phyloP scores from a whole-genome alignment of 1,284 basidiomycete genomes.

The Prillingera fragicola region DNA sequence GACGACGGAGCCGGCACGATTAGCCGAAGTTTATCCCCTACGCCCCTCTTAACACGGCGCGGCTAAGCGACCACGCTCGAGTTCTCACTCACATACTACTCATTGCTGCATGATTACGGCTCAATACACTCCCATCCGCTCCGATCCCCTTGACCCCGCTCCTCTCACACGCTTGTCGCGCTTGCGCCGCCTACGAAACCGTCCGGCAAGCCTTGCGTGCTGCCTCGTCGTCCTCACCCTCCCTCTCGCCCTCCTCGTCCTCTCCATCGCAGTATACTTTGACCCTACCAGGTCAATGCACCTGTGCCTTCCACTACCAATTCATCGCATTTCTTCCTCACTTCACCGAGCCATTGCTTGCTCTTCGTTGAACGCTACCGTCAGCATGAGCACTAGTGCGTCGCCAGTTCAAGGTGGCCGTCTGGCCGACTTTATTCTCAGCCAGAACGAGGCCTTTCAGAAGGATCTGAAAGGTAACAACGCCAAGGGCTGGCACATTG shows the following conservation, averaged over 20 bases:
- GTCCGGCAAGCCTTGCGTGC: background rate
- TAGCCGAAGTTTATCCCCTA: too few relatives aligned
- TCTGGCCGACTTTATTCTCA: slow-evolving; percentile 46
- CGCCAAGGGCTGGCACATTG: slow-evolving; percentile 65
- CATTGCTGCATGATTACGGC: background rate
- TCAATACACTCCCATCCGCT: background rate
- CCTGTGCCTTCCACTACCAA: slow-evolving; percentile 34
- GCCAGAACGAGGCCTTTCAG: slow-evolving; percentile 53
- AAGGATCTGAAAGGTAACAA: slow-evolving; percentile 49
- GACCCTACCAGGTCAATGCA: slow-evolving; percentile 28
- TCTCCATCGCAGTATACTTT: slow-evolving; percentile 2
- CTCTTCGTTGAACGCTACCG: slow-evolving; percentile 3
- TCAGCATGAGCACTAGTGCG: background rate
- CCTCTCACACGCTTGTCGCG: background rate
- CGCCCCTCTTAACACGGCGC: too few relatives aligned
- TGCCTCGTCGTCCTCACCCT: slow-evolving; percentile 1
- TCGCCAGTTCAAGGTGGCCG: slow-evolving; percentile 4
- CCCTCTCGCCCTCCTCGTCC: slow-evolving; percentile 1
- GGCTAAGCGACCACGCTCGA: too few relatives aligned
- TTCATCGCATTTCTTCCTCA: slow-evolving; percentile 22
- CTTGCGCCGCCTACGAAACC: background rate
- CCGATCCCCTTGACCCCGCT: background rate
- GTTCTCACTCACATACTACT: too few relatives aligned
- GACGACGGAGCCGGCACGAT: too few relatives aligned
- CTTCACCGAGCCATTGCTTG: slow-evolving; percentile 28